Conservation (phyloP, 352 stramenopile genomes). For the Globisporangium paddicum region DNA sequence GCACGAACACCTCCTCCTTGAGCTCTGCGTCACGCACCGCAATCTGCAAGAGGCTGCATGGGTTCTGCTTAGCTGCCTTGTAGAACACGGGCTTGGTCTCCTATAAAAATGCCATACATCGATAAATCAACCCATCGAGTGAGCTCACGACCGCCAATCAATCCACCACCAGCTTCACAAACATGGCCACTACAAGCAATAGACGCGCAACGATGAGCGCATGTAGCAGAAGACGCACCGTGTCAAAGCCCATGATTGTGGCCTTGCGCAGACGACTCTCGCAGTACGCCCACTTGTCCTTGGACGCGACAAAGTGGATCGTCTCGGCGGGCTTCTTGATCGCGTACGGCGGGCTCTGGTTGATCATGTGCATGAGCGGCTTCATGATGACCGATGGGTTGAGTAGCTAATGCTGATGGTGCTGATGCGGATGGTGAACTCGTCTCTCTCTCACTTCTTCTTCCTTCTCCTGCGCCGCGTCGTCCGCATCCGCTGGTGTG, state of each 20-base stretch:
- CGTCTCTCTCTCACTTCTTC: conserved; percentile 15
- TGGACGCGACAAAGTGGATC: conserved; percentile 49
- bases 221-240: conserved; percentile 30
- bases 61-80: conserved; percentile 32
- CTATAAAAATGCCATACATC: conserved; percentile 19
- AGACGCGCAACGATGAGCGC: not conserved
- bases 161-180: not conserved
- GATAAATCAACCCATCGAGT: conserved; percentile 13
- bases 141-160: not conserved
- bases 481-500: conserved; percentile 10
- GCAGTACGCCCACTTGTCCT: conserved; percentile 48
- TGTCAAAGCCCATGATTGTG: conserved; percentile 62
- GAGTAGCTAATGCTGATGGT: not conserved
- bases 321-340: conserved; percentile 29
- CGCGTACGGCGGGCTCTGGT: conserved; percentile 48
- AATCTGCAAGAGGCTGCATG: conserved; percentile 58
- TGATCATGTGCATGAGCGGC: conserved; percentile 37
- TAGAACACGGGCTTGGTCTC: conserved; percentile 61
- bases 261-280: conserved; percentile 36
- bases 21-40: conserved; percentile 39
- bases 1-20: conserved; percentile 66
- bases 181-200: not conserved
- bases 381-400: conserved; percentile 11
- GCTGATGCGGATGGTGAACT: no score
- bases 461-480: conserved; percentile 6